Evolutionary conservation across 176 grass and related monocot species (phyloP), one percentile per base, ranked within the genome.

Genomic region (Elaeis guineensis): DNA sequence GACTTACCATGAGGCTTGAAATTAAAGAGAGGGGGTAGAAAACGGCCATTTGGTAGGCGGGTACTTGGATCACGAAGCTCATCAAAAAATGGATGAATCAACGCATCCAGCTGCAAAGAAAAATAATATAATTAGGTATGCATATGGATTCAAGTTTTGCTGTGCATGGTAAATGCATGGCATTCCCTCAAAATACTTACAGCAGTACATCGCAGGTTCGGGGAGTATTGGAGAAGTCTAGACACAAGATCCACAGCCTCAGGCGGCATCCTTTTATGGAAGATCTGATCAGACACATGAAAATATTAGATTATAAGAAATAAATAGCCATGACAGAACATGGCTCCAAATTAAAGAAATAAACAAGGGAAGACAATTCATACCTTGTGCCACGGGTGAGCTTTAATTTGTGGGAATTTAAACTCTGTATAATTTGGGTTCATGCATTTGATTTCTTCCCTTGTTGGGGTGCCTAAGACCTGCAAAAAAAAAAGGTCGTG

Each of bases 391-490:
- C 86, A 90, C 17, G 86, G 86, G 28, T 90, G 86, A 62, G 78
- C 86, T 64, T 90, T 90, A 49, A 90, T 90, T 61, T 90, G 86
- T 35, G 86, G 86, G 51, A 90, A 90, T 25, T 82, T 90, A 32
- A 85, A 90, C 69, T 90, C 86, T 0, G 78, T 85, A 24, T 90
- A 90, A 16, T 90, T 90, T 18, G 86, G 86, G 54, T 90, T 90
- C 86, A 90, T 90, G 78, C 86, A 90, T 76, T 90, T 90, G 57
- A 90, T 90, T 73, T 90, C 86, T 65, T 90, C 86, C 54, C 86
- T 90, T 44, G 86, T 90, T 4, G 82, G 86, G 17, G 86, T 90
- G 51, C 86, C 86, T 62, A 90, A 71, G 35, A 85, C 75, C 86
- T 90, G 79, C 26, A 58, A 63, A 57, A 51, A 51, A 17, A 49